Evolutionary conservation across 345 rosid species (phyloP).

Genomic region (Lagerstroemia speciosa): DNA sequence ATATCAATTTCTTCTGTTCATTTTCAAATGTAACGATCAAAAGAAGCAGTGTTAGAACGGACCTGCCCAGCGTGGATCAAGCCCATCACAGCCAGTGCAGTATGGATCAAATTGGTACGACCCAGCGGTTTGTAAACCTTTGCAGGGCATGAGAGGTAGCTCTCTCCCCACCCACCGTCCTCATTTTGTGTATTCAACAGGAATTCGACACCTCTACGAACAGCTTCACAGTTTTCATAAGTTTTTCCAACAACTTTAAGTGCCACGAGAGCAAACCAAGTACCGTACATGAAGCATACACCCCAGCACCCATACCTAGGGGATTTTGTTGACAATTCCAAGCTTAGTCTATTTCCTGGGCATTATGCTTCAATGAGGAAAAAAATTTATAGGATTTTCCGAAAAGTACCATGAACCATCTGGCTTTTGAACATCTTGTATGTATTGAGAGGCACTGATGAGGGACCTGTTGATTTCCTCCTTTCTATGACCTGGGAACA

Average conservation of each 20-base stretch:
- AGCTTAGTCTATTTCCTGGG: too few relatives aligned
- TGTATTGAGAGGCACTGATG: constrained; percentile 23
- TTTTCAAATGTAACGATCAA: background rate
- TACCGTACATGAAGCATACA: constrained; percentile 42
- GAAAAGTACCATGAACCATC: constrained; percentile 49
- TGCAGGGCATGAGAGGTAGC: constrained; percentile 44
- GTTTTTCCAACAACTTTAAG: constrained; percentile 39
- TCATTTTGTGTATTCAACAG: constrained; percentile 28
- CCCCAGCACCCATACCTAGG: constrained; percentile 54
- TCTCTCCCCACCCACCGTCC: constrained; percentile 61
- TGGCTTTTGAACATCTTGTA: constrained; percentile 29
- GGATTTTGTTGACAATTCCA: background rate
- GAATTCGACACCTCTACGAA: constrained; percentile 36
- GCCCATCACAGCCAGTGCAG: constrained; percentile 53
- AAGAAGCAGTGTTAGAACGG: background rate
- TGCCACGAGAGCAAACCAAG: constrained; percentile 38
- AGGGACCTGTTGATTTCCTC: constrained; percentile 41
- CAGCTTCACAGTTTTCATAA: constrained; percentile 19
- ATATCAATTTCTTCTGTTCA: background rate
- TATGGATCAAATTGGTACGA: constrained; percentile 46
- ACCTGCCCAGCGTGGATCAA: constrained; percentile 46
- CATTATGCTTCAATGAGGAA: background rate
- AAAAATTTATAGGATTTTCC: background rate
- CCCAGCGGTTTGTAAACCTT: constrained; percentile 38
- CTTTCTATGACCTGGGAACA: constrained; percentile 33